These are phyloP conservation scores for Nepenthes alata DNA, from an alignment of 179 eudicot species.

Conservation along the genomic window DNA sequence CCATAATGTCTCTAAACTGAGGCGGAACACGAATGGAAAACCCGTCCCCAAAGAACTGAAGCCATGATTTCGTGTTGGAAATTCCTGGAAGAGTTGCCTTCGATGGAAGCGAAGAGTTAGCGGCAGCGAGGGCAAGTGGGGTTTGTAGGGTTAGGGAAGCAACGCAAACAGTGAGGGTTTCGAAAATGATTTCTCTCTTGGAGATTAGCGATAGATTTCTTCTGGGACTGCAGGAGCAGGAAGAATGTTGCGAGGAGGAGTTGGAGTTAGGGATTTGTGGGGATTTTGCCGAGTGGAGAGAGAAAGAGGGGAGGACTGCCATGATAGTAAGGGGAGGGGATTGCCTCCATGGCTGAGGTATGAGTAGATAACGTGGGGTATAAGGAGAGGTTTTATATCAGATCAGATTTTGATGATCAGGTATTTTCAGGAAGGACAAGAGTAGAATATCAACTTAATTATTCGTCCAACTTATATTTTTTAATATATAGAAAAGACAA, in stretches of 20 bases:
- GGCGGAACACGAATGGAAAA: constrained; percentile 91
- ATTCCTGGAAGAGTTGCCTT: constrained; percentile 56
- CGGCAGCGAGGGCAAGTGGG: constrained; percentile 20
- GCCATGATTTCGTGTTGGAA: constrained; percentile 89
- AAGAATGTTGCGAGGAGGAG: constrained; percentile 1
- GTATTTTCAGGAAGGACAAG: no score
- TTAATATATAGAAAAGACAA: no score
- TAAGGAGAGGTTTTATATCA: constrained; percentile 4
- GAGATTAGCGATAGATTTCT: constrained; percentile 6
- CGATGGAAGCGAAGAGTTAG: constrained; percentile 19
- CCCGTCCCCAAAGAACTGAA: constrained; percentile 79
- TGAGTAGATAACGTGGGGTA: constrained; percentile 12
- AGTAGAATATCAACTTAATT: no score
- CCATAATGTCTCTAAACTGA: constrained; percentile 53
- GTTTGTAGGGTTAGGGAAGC: constrained; percentile 26
- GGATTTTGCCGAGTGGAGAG: constrained; percentile 25
- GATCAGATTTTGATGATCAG: no score
- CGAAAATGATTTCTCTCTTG: constrained; percentile 29
- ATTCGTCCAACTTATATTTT: no score
- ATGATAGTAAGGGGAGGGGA: constrained; percentile 18
- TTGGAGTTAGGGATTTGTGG: constrained; percentile 15
- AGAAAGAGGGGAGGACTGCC: constrained; percentile 34
- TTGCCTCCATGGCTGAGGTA: constrained; percentile 12
- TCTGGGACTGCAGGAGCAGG: constrained; percentile 7
- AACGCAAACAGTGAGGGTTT: constrained; percentile 24